phyloP scores from a whole-genome alignment of 2,329 filamentous ascomycete genomes.

The Xylariaceae sp. region DNA sequence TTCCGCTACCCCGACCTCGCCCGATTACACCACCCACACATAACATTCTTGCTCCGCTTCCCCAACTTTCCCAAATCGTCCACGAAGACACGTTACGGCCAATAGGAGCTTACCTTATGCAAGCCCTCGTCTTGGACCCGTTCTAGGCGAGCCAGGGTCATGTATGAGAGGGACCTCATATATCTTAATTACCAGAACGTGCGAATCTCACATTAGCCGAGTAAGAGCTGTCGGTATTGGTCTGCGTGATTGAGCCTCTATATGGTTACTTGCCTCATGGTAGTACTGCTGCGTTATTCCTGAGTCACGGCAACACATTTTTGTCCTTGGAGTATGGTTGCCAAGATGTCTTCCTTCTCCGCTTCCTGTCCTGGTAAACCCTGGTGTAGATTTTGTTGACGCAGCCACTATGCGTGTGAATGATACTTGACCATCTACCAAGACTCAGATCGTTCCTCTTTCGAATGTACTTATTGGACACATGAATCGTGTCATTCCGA shows the following conservation, averaged over 20 bases:
- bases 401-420: too few relatives aligned
- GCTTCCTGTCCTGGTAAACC: too few relatives aligned
- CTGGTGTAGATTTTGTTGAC: too few relatives aligned
- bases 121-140: background rate
- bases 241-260: constrained; percentile 5
- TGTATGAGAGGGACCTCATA: constrained; percentile 10
- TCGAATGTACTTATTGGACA: too few relatives aligned
- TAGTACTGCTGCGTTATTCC: background rate
- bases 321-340: too few relatives aligned
- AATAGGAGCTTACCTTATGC: constrained; percentile 12
- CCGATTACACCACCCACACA: background rate
- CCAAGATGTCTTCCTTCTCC: too few relatives aligned
- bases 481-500: too few relatives aligned
- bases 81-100: constrained; percentile 3
- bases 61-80: constrained; percentile 21
- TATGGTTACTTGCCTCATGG: constrained; percentile 2
- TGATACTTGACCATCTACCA: too few relatives aligned
- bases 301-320: too few relatives aligned
- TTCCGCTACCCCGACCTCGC: too few relatives aligned
- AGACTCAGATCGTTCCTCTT: too few relatives aligned
- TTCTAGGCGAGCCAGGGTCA: background rate
- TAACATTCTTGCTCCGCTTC: constrained; percentile 14
- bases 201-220: constrained; percentile 25
- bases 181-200: constrained; percentile 23
- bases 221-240: background rate